A percentile compares a stretch with the other conserved stretches of the same genome.
These are phyloP conservation scores for Rhizodiscina lignyota DNA, from an alignment of 495 filamentous ascomycete species.

Conservation along the genomic window DNA sequence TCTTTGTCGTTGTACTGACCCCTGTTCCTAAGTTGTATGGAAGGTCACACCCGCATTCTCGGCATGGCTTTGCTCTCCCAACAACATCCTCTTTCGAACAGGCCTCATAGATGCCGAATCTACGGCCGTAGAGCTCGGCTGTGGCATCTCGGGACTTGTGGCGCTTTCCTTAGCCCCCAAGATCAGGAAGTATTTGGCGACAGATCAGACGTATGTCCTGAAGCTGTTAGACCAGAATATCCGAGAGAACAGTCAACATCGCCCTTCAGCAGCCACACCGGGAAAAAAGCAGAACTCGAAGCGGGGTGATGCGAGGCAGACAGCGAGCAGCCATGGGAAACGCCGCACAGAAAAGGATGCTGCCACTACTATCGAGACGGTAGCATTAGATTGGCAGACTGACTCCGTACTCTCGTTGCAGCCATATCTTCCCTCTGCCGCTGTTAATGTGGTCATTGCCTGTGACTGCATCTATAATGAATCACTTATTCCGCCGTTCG, in stretches of 20 bases:
- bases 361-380: constrained; percentile 24
- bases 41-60: constrained; percentile 80
- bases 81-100: constrained; percentile 46
- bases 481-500: constrained; percentile 56
- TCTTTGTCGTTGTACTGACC: no score
- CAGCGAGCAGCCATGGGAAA: no score
- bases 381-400: constrained; percentile 55
- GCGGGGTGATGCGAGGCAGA: no score
- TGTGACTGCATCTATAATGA: constrained; percentile 29
- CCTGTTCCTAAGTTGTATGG: constrained; percentile 51
- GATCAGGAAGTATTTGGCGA: constrained; percentile 55
- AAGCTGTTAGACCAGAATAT: constrained; percentile 63
- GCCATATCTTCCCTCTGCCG: constrained; percentile 2
- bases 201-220: constrained; percentile 76
- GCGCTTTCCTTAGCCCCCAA: constrained; percentile 44
- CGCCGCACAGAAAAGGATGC: not conserved
- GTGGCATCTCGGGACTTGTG: constrained; percentile 66
- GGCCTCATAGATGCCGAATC: constrained; percentile 37
- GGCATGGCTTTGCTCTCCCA: constrained; percentile 52
- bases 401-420: constrained; percentile 19
- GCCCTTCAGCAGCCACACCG: not conserved
- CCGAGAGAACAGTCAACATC: constrained; percentile 32
- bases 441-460: constrained; percentile 32
- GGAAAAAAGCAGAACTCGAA: constrained; percentile 4
- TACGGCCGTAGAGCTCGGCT: constrained; percentile 65